Conservation (phyloP, 257 asterid species). For the Gentiana straminea region DNA sequence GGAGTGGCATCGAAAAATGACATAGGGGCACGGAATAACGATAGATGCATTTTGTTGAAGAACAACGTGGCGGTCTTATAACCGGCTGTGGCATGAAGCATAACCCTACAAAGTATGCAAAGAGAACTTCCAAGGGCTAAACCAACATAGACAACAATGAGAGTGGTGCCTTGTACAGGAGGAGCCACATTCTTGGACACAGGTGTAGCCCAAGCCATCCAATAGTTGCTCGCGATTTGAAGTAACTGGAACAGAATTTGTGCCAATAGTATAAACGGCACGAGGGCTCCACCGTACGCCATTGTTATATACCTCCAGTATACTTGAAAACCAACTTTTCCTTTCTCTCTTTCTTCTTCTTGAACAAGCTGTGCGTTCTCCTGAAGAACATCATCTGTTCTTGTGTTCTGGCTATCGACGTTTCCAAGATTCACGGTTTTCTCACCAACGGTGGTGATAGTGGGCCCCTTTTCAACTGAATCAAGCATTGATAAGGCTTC, state of each 20-base stretch:
- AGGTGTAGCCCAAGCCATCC: slow-evolving; percentile 99
- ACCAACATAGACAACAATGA: slow-evolving; percentile 56
- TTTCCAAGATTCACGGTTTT: slow-evolving; percentile 30
- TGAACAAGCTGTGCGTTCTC: slow-evolving; percentile 63
- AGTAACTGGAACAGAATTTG: slow-evolving; percentile 54
- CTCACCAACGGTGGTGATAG: slow-evolving; percentile 5
- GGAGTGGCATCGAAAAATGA: slow-evolving; percentile 96
- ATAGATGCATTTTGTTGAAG: slow-evolving; percentile 58
- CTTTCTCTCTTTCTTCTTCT: slow-evolving; percentile 94
- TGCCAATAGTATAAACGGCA: slow-evolving; percentile 65
- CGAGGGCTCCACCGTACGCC: slow-evolving; percentile 72
- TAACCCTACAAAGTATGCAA: slow-evolving; percentile 52
- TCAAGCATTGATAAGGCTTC: slow-evolving; percentile 66
- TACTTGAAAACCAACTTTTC: slow-evolving; percentile 57
- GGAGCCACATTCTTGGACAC: slow-evolving; percentile 50
- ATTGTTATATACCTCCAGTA: slow-evolving; percentile 82
- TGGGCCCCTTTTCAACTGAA: slow-evolving; percentile 23
- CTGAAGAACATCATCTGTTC: slow-evolving; percentile 18
- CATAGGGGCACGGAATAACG: slow-evolving; percentile 88
- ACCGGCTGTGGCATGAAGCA: slow-evolving; percentile 43
- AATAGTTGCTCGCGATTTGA: slow-evolving; percentile 88
- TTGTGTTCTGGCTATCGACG: slow-evolving; percentile 19
- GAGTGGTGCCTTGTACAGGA: slow-evolving; percentile 51
- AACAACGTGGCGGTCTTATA: slow-evolving; percentile 65
- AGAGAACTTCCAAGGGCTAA: slow-evolving; percentile 61